Conservation (phyloP, 1,139 yeast genomes). For the Candida sanyaensis region DNA sequence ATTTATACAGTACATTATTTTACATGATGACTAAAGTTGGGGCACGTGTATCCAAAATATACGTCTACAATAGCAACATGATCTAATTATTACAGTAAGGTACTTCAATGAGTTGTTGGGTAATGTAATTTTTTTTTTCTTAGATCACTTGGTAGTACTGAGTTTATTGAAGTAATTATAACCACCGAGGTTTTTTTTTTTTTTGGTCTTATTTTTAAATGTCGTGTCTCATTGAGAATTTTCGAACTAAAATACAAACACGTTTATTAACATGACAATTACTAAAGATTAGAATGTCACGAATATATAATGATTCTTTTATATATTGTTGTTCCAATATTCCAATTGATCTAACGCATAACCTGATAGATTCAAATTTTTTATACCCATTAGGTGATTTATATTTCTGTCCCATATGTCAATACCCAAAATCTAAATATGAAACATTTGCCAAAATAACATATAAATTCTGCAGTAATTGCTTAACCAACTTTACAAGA, state of each 20-base stretch:
- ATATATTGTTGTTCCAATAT: constrained; percentile 20
- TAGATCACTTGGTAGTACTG: not conserved
- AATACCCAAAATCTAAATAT: constrained; percentile 25
- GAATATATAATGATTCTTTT: constrained; percentile 21
- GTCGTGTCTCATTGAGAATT: not conserved
- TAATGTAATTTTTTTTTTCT: too few relatives aligned
- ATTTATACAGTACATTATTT: too few relatives aligned
- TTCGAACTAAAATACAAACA: too few relatives aligned
- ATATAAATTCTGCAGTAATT: constrained; percentile 38
- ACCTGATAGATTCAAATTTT: constrained; percentile 6
- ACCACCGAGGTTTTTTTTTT: constrained; percentile 1
- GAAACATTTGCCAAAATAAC: constrained; percentile 28
- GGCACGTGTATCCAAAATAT: too few relatives aligned
- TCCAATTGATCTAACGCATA: constrained; percentile 9
- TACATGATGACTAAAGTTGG: too few relatives aligned
- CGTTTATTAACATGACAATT: too few relatives aligned
- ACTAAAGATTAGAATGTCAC: constrained; percentile 17
- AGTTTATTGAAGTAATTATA: not conserved
- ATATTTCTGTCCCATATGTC: constrained; percentile 44
- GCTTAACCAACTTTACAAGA: constrained; percentile 36
- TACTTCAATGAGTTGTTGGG: too few relatives aligned
- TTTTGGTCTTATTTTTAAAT: not conserved
- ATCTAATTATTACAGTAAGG: too few relatives aligned
- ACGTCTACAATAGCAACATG: too few relatives aligned
- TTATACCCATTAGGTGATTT: constrained; percentile 17